Conservation (phyloP, 257 asterid genomes). For the Dorcoceras hygrometricum region DNA sequence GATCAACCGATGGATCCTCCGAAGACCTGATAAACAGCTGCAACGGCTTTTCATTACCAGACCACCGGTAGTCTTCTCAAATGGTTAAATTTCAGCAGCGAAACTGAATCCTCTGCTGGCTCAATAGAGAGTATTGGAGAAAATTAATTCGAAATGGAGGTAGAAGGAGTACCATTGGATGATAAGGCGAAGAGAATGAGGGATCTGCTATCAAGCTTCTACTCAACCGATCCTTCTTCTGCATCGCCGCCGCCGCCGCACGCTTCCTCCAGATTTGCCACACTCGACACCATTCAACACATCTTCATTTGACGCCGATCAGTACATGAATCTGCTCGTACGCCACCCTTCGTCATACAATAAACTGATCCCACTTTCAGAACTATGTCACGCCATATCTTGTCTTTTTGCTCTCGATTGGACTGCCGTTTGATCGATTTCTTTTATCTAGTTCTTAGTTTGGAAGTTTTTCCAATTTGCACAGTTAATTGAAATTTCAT, state of each 20-base stretch:
- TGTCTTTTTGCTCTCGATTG: background rate
- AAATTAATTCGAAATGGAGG: conserved; percentile 60
- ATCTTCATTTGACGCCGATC: conserved; percentile 80
- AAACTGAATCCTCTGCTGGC: no score
- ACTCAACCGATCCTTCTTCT: conserved; percentile 70
- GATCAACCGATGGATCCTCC: no score
- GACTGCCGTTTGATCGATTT: background rate
- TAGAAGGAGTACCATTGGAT: conserved; percentile 52
- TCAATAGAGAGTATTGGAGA: no score
- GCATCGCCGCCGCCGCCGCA: conserved; percentile 36
- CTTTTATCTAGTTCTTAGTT: background rate
- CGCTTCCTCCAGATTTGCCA: conserved; percentile 81
- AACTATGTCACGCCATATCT: background rate
- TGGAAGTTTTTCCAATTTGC: background rate
- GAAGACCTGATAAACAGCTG: no score
- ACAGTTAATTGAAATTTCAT: conserved; percentile 2
- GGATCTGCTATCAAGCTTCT: conserved; percentile 92
- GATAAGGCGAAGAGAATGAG: conserved; percentile 98
- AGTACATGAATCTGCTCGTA: conserved; percentile 97
- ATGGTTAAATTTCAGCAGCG: no score
- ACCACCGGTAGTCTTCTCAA: background rate
- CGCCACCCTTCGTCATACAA: conserved; percentile 5
- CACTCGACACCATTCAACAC: conserved; percentile 94
- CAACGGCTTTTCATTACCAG: no score
- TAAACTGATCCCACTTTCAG: conserved; percentile 6